Percentiles rank a stretch among this genome's conserved stretches.
Conservation (phyloP, 257 asterid genomes). For the Rubia yunnanensis region DNA sequence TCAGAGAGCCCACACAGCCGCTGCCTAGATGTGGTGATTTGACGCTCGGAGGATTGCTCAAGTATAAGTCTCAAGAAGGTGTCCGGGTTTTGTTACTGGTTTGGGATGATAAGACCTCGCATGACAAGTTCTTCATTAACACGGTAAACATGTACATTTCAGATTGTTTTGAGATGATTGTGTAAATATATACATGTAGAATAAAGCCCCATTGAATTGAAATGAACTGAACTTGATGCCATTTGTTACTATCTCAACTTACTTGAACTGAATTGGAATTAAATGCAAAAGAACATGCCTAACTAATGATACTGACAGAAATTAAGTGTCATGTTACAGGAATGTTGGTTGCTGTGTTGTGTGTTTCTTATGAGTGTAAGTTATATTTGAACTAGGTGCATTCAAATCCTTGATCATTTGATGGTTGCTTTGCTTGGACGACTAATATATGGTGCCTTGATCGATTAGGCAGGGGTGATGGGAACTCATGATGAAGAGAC, state of each 20-base stretch:
- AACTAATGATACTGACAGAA: no score
- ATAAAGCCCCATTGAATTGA: not conserved
- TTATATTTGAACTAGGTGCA: no score
- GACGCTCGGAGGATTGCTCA: slow-evolving; percentile 79
- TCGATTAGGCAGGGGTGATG: slow-evolving; percentile 74
- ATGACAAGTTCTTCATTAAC: slow-evolving; percentile 44
- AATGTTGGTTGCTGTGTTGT: no score
- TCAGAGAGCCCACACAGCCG: slow-evolving; percentile 63
- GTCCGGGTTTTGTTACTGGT: slow-evolving; percentile 78
- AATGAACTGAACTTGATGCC: no score
- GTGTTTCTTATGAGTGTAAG: no score
- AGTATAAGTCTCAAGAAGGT: slow-evolving; percentile 91
- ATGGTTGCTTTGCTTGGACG: not conserved
- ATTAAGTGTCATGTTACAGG: no score
- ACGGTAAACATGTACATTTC: slow-evolving; percentile 38
- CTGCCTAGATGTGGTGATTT: slow-evolving; percentile 83
- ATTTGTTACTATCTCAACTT: not conserved
- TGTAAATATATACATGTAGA: no score
- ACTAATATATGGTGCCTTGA: slow-evolving; percentile 18
- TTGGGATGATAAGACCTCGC: slow-evolving; percentile 98
- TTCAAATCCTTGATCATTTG: slow-evolving; percentile 6
- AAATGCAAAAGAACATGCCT: no score
- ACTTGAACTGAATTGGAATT: no score
- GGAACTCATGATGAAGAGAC: slow-evolving; percentile 89
- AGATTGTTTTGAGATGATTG: not conserved